Percentiles rank a stretch among this genome's conserved stretches.
Evolutionary conservation across 495 filamentous ascomycete species (phyloP).

Genomic region (Cercophora newfieldiana): DNA sequence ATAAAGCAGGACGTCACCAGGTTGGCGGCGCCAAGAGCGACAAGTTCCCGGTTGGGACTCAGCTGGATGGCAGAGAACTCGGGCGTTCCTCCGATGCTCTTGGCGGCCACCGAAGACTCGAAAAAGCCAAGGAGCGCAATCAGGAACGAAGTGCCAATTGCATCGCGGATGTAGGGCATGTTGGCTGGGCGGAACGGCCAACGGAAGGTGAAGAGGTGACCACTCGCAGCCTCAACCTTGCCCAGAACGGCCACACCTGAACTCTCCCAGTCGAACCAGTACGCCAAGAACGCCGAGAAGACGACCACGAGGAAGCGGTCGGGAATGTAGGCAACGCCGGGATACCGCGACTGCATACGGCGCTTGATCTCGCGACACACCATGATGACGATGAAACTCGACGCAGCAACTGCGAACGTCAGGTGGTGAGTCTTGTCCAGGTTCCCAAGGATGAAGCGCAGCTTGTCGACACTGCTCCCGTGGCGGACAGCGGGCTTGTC

Average conservation of each 20-base stretch:
- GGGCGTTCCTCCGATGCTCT: conserved; percentile 69
- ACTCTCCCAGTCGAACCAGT: conserved; percentile 75
- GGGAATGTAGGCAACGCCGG: conserved; percentile 82
- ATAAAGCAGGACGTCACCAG: conserved; percentile 87
- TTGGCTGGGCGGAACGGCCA: conserved; percentile 79
- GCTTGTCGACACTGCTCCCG: conserved; percentile 81
- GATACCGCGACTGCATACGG: conserved; percentile 76
- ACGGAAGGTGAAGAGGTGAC: conserved; percentile 71
- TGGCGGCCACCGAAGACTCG: conserved; percentile 96
- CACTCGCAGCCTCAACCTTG: conserved; percentile 67
- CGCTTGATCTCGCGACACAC: conserved; percentile 77
- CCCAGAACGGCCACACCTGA: conserved; percentile 83
- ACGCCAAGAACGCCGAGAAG: conserved; percentile 77
- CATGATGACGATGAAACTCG: conserved; percentile 89
- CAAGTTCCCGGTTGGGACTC: conserved; percentile 90
- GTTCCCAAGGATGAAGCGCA: conserved; percentile 74
- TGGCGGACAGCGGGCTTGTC: conserved; percentile 62
- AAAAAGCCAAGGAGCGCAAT: conserved; percentile 97
- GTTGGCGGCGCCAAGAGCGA: conserved; percentile 89
- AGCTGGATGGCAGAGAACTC: conserved; percentile 71
- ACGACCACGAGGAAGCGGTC: conserved; percentile 93
- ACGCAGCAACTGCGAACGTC: conserved; percentile 71
- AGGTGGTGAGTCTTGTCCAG: conserved; percentile 64
- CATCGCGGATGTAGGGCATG: conserved; percentile 79
- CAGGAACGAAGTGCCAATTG: conserved; percentile 87